Conservation (phyloP, 495 filamentous ascomycete genomes). For the Tuber borchii region DNA sequence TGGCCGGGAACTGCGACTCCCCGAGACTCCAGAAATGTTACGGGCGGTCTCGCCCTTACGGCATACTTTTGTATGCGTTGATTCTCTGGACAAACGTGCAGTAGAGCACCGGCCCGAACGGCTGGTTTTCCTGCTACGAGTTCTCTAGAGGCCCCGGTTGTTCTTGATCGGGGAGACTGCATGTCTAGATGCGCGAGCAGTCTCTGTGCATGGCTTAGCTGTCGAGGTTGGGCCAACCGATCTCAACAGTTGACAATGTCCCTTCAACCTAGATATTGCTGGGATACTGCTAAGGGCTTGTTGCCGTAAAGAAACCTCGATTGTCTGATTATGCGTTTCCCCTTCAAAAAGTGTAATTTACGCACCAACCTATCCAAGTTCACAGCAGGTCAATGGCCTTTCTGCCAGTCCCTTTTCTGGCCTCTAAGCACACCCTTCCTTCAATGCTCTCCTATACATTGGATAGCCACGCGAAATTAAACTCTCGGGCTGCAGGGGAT, state of each 20-base stretch:
- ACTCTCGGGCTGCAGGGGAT: not conserved
- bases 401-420: not conserved
- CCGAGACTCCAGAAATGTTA: not conserved
- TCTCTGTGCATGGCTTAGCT: not conserved
- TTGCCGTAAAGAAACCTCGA: not conserved
- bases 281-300: not conserved
- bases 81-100: not conserved
- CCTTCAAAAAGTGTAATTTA: not conserved
- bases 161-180: not conserved
- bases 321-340: not conserved
- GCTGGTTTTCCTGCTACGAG: not conserved
- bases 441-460: not conserved
- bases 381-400: not conserved
- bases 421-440: not conserved
- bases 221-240: not conserved
- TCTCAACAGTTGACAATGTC: not conserved
- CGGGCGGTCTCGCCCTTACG: not conserved
- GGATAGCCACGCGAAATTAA: not conserved
- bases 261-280: not conserved
- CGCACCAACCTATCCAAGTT: no score
- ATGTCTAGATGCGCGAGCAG: not conserved
- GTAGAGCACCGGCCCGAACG: not conserved
- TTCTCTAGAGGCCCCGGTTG: not conserved
- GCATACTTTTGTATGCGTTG: not conserved
- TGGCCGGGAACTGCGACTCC: not conserved